Evolutionary conservation across 2,329 filamentous ascomycete species (phyloP).

Genomic region (Eutypella sp.): DNA sequence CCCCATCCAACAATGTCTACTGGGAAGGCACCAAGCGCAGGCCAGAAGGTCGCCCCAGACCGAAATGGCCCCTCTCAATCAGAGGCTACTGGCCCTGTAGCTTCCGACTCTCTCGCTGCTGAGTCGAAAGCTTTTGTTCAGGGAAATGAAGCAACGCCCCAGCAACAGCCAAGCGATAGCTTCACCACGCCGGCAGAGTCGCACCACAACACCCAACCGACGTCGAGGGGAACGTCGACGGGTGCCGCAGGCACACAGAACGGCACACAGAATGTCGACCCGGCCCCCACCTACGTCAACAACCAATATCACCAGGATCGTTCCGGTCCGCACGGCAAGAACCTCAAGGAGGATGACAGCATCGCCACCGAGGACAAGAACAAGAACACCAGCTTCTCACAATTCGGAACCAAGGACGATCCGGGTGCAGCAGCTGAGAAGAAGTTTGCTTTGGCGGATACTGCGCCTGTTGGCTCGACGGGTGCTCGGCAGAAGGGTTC

Average conservation of each 20-base stretch:
- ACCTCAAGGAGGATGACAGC: conserved; percentile 32
- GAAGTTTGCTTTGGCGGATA: conserved; percentile 41
- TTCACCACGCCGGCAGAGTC: conserved; percentile 9
- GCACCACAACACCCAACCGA: conserved; percentile 4
- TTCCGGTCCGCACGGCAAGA: conserved; percentile 38
- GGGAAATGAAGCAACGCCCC: conserved; percentile 51
- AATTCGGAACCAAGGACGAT: conserved; percentile 44
- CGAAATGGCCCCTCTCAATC: conserved; percentile 43
- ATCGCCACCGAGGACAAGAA: conserved; percentile 33
- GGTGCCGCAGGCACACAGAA: neutral
- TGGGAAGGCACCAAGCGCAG: conserved; percentile 20
- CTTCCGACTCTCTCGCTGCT: conserved; percentile 68
- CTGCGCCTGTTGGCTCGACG: conserved; percentile 50
- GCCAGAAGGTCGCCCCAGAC: conserved; percentile 41
- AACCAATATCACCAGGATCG: conserved; percentile 27
- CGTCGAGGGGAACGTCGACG: conserved; percentile 20
- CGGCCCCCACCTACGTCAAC: conserved; percentile 35
- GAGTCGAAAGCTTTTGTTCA: conserved; percentile 53
- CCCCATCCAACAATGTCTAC: conserved; percentile 18
- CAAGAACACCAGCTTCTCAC: conserved; percentile 34
- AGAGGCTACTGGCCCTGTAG: conserved; percentile 61
- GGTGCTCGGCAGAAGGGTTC: conserved; percentile 38
- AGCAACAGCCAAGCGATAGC: conserved; percentile 43
- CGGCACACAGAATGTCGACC: conserved; percentile 9
- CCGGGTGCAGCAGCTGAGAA: conserved; percentile 41